phyloP scores from a whole-genome alignment of 2,329 filamentous ascomycete genomes.

The Ophidiomyces ophidiicola region DNA sequence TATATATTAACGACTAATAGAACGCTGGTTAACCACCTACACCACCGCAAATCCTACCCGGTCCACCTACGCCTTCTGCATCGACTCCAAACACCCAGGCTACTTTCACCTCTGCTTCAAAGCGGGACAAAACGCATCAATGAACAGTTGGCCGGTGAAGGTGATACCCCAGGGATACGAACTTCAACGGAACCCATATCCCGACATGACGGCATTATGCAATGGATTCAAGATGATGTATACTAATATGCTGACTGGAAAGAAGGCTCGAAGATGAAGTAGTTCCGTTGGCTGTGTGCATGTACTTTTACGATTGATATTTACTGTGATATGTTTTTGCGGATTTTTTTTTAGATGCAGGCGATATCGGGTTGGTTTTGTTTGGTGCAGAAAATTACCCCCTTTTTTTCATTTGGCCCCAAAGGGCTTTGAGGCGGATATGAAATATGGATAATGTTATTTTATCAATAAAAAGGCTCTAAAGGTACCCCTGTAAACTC shows the following conservation, averaged over 20 bases:
- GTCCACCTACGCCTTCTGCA: conserved; percentile 89
- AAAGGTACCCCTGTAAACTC: neutral
- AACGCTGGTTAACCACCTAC: conserved; percentile 92
- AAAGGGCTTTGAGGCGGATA: no score
- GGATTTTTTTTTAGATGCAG: neutral
- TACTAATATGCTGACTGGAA: conserved; percentile 45
- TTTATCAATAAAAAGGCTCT: neutral
- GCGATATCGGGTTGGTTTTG: neutral
- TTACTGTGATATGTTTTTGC: neutral
- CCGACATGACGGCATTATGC: conserved; percentile 87
- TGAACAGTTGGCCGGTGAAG: conserved; percentile 73
- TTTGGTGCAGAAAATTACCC: neutral
- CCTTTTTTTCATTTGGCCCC: neutral
- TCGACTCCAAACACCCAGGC: conserved; percentile 79
- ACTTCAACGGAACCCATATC: conserved; percentile 75
- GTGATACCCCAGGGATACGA: conserved; percentile 90
- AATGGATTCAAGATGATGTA: conserved; percentile 93
- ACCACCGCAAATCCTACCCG: conserved; percentile 90
- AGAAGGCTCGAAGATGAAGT: conserved; percentile 10
- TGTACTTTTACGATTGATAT: conserved; percentile 6
- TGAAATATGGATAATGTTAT: neutral
- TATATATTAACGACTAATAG: conserved; percentile 40
- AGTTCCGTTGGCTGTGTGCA: neutral
- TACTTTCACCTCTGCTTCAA: conserved; percentile 98
- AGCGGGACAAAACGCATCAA: conserved; percentile 59